Base-by-base conservation (phyloP, 1,139 yeast genomes). In the Hemisphaericaspora xylofermentans region DNA sequence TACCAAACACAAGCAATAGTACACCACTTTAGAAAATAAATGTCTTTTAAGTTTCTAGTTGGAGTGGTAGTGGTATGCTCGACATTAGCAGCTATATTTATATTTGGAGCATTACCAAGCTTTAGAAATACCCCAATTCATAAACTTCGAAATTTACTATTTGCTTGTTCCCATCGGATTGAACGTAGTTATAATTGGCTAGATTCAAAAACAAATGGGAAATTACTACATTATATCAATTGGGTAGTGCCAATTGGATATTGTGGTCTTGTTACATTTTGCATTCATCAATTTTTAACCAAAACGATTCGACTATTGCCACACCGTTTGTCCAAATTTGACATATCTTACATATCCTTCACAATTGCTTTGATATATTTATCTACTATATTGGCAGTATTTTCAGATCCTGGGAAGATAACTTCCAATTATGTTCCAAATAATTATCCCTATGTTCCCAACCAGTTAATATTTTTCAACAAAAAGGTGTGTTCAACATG, bases 381-480 rank as follows among this genome's bases (percentile, higher is more conserved):
- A 2, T 40, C 67, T 5, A 67, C 73, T 1, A 48, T 49, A 4
- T 45, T 74, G 38, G 76, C 82, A 1, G 69, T 74, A 1, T 70
- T 75, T 40, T 62, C 74, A 0, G 76, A 79, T 49, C 91, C 95
- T 0, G 91, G 89, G 0, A 47, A 36, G 38, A 61, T 50, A 28
- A 52, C 51, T 44, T 13, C 35, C 9, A 72, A 63, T 48, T 12
- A 7, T 3, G 14, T 22, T n/a, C 39, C 42, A 19, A 30, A 30
- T 18, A 6, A 17, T 9, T 46, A 46, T 28, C 38, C 36, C 1
- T 46, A 33, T 17, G 26, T 21, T 2, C 41, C 46, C 18, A 89
- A 89, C 58, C 68, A 73, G 15, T 59, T 88, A 29, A 73, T 88
- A 17, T 88, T 76, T 59, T 76, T 76, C 53, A 66, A 74, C 7